Base-by-base conservation (phyloP, 2,329 filamentous ascomycete species). In the Shiraia sp. region DNA sequence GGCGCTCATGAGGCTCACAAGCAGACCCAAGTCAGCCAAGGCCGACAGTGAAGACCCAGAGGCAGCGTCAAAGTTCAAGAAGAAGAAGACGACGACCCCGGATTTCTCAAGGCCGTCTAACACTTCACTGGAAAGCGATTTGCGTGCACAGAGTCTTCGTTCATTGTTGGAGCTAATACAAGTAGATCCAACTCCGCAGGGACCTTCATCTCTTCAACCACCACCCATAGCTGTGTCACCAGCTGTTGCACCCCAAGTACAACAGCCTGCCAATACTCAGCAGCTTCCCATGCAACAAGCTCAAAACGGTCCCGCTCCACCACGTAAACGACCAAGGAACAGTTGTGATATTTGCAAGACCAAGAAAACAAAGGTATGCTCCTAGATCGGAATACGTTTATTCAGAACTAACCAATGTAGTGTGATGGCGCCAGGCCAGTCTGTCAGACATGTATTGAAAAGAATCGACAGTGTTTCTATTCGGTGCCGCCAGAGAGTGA, bases 111-210 rank as follows among this genome's bases (percentile, higher is more conserved):
- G 59, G 32, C 43, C 57, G 10, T 59, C 62, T 3, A 51, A 59
- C n/a, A 69, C 56, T n/a, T 68, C 67, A 0, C 57, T 69, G 27
- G 68, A 71, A 38, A 68, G 62, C 37, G 66, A 70, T 26, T 37
- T 71, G 16, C 52, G 67, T 32, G 59, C 61, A 13, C 63, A 71
- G 42, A 70, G 67, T 45, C 52, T 70, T 10, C 54, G 60, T 6
- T 70, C 66, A 4, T 43, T 71, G 27, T 49, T 71, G 13, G 63
- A 70, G 37, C 55, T 71, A 26, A 70, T 70, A 10, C 62, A 57
- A 32, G 50, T 55, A 16, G 63, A 52, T 37, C 47, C 36, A 36
- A 47, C 51, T 24, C 49, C 56, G 19, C 22, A 40, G 31, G 46
- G 50, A 6, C 42, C 34, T 3, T 34, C 40, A 30, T 45, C 42